These are phyloP conservation scores for Collariella sp. DNA, from an alignment of 495 filamentous ascomycete species.

Conservation along the genomic window DNA sequence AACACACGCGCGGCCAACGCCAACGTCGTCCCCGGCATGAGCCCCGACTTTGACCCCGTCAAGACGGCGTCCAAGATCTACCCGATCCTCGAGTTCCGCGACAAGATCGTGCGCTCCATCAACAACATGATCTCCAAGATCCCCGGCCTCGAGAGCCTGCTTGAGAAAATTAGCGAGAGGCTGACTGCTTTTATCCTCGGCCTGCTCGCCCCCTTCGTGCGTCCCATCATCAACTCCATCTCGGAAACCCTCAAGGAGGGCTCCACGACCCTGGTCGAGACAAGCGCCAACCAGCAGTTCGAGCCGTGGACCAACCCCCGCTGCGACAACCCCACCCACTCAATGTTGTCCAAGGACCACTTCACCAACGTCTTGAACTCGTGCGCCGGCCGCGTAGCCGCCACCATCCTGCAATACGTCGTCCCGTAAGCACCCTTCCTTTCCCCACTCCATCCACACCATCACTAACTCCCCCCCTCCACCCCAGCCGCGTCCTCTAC, in stretches of 20 bases:
- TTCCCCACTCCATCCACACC: background rate
- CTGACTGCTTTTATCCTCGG: constrained; percentile 85
- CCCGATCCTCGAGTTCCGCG: constrained; percentile 87
- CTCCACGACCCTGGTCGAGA: constrained; percentile 67
- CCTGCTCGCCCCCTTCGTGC: constrained; percentile 79
- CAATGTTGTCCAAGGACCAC: constrained; percentile 91
- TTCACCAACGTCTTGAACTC: constrained; percentile 89
- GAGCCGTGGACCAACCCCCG: constrained; percentile 82
- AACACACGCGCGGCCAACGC: constrained; percentile 39
- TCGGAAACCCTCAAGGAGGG: constrained; percentile 75
- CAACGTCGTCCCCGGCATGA: constrained; percentile 58
- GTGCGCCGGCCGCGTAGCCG: constrained; percentile 73
- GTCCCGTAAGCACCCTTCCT: constrained; percentile 49
- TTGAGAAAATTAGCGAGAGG: constrained; percentile 87
- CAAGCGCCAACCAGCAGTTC: constrained; percentile 76
- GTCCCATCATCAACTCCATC: constrained; percentile 82
- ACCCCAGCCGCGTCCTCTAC: constrained; percentile 59
- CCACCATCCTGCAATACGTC: constrained; percentile 70
- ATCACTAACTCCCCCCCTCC: background rate
- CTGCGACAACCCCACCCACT: constrained; percentile 89
- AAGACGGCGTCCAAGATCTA: constrained; percentile 80
- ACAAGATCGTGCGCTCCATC: constrained; percentile 81
- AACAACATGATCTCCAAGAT: constrained; percentile 81
- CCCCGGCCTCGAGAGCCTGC: constrained; percentile 73
- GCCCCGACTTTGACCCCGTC: constrained; percentile 69